Evolutionary conservation across 805 yeast species (phyloP).

Genomic region (Sugiyamaella qingdaonensis): DNA sequence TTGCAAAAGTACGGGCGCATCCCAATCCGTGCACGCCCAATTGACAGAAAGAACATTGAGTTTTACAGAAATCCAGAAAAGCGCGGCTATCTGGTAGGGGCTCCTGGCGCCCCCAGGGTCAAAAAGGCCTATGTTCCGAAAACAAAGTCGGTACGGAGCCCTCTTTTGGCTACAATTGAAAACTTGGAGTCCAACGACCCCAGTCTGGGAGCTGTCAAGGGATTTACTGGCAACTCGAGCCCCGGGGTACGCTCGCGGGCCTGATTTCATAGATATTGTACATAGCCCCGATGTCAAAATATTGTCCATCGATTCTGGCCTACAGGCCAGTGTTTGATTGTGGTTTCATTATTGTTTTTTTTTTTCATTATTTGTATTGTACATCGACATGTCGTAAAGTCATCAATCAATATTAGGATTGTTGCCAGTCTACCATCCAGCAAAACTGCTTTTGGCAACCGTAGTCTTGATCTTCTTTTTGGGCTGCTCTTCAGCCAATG

Average conservation of each 20-base stretch:
- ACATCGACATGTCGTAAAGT: background rate
- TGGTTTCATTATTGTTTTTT: no score
- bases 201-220: conserved; percentile 7
- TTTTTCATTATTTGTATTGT: no score
- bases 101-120: conserved; percentile 20
- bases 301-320: no score
- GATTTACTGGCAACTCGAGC: conserved; percentile 5
- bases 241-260: background rate
- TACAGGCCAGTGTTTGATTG: no score
- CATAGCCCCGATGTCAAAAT: background rate
- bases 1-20: conserved; percentile 67
- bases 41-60: conserved; percentile 70
- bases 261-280: conserved; percentile 3
- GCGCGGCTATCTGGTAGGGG: conserved; percentile 59
- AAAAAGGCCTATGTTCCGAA: conserved; percentile 19
- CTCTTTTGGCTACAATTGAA: conserved; percentile 15
- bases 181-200: conserved; percentile 13
- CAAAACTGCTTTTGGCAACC: conserved; percentile 19
- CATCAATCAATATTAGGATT: background rate
- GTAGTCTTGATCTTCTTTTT: conserved; percentile 18
- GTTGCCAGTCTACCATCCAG: conserved; percentile 22
- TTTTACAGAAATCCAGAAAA: conserved; percentile 67
- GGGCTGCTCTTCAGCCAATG: conserved; percentile 7
- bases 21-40: conserved; percentile 84
- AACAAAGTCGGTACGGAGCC: conserved; percentile 14